Evolutionary conservation across 2,329 filamentous ascomycete genomes (phyloP), one percentile per base, ranked within the genome.

Genomic region (Magnaporthales sp.): DNA sequence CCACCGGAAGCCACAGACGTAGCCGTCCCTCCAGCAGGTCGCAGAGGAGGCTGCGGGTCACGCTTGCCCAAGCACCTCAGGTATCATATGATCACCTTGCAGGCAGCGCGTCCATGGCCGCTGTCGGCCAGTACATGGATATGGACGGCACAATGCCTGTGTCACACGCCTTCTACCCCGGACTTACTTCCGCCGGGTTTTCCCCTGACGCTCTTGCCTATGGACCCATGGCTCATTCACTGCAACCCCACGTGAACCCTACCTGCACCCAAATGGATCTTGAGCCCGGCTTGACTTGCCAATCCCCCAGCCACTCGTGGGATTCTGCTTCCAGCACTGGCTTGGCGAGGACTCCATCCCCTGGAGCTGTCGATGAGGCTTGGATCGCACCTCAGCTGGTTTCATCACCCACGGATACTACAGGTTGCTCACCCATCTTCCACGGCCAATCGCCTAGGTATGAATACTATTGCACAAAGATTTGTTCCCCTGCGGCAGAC

Each of bases 391-490:
- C 75, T 22, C 38, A 51, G 24, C 70, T 79, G 68, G 78, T 75
- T 51, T 72, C 77, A 27, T 82, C 80, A 27, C 80, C 81, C 22
- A 73, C 77, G n/a, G 79, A 79, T 66, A 80, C 77, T 73, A 77
- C 78, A 69, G 78, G 80, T 72, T 84, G 82, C 67, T 83, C 83
- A 38, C 81, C 83, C 68, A 77, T 80, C 65, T 77, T 84, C 69
- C 75, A 77, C 69, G 80, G 80, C 74, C 81, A 81, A 69, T 84
- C 83, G 66, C 82, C 83, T 66, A 84, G 80, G 83, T 85, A 84
- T 74, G 83, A 61, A 68, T 67, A 62, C 67, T 58, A 22, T 66
- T 46, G 38, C 15, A 46, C 15, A 19, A n/a, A 19, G 38, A 46
- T 46, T 46, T 6, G 4, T 4, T n/a, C 69, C 11, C 68, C 67